phyloP scores from a whole-genome alignment of 1,284 basidiomycete genomes.

The Wolfiporia cocos region DNA sequence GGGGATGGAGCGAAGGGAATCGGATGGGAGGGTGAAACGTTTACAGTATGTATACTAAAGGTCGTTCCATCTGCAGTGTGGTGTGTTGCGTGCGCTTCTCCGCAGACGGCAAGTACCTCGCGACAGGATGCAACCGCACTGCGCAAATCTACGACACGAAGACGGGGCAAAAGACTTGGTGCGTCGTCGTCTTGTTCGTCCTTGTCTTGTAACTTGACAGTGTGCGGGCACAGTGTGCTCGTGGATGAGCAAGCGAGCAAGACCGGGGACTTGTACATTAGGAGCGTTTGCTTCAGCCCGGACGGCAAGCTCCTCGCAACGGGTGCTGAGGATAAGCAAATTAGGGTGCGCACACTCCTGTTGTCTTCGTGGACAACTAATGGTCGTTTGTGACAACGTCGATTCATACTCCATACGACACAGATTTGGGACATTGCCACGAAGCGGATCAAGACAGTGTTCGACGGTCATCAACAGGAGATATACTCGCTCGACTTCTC shows the following conservation, averaged over 20 bases:
- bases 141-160: slow-evolving; percentile 90
- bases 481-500: slow-evolving; percentile 87
- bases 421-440: slow-evolving; percentile 83
- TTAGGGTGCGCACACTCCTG: slow-evolving; percentile 40
- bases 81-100: slow-evolving; percentile 86
- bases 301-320: slow-evolving; percentile 66
- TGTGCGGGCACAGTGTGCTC: slow-evolving; percentile 35
- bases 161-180: slow-evolving; percentile 80
- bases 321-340: slow-evolving; percentile 65
- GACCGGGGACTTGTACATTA: slow-evolving; percentile 59
- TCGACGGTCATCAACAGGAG: slow-evolving; percentile 82
- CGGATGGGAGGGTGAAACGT: too few species aligned
- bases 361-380: too few species aligned
- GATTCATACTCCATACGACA: background rate
- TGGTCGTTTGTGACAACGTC: too few species aligned
- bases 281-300: slow-evolving; percentile 64
- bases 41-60: too few species aligned
- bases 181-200: slow-evolving; percentile 15
- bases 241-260: slow-evolving; percentile 50
- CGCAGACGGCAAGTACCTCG: slow-evolving; percentile 82
- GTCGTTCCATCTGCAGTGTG: background rate
- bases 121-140: slow-evolving; percentile 87
- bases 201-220: background rate
- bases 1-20: background rate
- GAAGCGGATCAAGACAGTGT: slow-evolving; percentile 61